Evolutionary conservation across 169 alveolate species (phyloP), one percentile per base, ranked within the genome.

Genomic region (Plasmodium yoelii): DNA sequence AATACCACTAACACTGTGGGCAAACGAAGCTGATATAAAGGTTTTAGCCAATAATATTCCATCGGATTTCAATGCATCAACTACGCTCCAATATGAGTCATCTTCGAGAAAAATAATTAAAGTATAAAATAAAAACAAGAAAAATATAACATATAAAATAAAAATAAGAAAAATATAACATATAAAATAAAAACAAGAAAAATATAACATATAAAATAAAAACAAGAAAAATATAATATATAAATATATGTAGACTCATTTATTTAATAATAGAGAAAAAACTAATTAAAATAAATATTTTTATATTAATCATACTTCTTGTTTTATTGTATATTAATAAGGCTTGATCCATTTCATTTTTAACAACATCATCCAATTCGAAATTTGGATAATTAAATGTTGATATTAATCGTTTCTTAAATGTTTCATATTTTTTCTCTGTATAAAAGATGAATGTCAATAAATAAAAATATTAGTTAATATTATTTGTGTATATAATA

Each of bases 341-440:
- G 3, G 91, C 91, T 15, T 86, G 91, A 15, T 86, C 87, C 91
- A 86, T 86, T 71, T 86, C 91, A 49, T 46, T 60, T 70, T 65
- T 63, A 15, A 86, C 39, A 47, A 39, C 26, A 42, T 68, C 56
- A 53, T 69, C 87, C 13, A 86, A 47, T 69, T 59, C 59, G 51
- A 86, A 86, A 10, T 44, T 24, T 13, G 91, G 91, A 12, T 56
- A 57, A 42, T 71, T 57, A 60, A 86, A 86, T 7, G 69, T 24
- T 34, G 46, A 12, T 8, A 69, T 71, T 26, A 86, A 65, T 7
- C 61, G 63, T 42, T 60, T 86, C 39, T 73, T 86, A 67, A 86
- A 86, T 18, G 49, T 67, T 22, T 86, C 87, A 53, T 59, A 73
- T 42, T 68, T 68, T 19, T 44, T 86, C 60, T 72, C 73, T 86